Conservation (phyloP, 2,329 filamentous ascomycete genomes). For the Aspergillus brunneoviolaceus region DNA sequence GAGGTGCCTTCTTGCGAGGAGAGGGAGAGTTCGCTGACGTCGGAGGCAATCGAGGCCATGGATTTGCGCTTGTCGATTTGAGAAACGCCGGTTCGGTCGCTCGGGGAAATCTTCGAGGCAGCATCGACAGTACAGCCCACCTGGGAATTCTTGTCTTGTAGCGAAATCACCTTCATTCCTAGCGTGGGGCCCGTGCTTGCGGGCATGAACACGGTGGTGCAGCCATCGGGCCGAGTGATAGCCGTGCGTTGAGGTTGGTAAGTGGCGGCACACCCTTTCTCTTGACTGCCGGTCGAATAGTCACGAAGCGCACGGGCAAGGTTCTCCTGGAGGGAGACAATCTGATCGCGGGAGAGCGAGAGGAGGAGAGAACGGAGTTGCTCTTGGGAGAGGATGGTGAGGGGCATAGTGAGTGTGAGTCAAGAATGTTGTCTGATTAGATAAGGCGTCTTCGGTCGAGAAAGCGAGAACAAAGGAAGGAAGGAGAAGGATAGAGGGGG, state of each 20-base stretch:
- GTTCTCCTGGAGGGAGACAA: slow-evolving; percentile 56
- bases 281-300: slow-evolving; percentile 63
- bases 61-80: slow-evolving; percentile 28
- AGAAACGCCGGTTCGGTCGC: not conserved
- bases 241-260: slow-evolving; percentile 63
- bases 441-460: not conserved
- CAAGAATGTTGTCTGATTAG: not conserved
- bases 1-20: slow-evolving; percentile 32
- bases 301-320: slow-evolving; percentile 62
- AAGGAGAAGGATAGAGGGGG: not conserved
- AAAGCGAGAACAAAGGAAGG: not conserved
- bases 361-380: slow-evolving; percentile 58
- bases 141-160: slow-evolving; percentile 38
- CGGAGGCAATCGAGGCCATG: slow-evolving; percentile 36
- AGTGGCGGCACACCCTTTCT: slow-evolving; percentile 57
- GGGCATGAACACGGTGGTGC: slow-evolving; percentile 67
- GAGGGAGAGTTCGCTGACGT: slow-evolving; percentile 36
- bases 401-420: slow-evolving; percentile 49
- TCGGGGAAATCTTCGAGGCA: slow-evolving; percentile 17
- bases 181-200: slow-evolving; percentile 59
- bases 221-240: slow-evolving; percentile 60
- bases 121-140: slow-evolving; percentile 37
- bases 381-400: slow-evolving; percentile 59
- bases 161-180: slow-evolving; percentile 65
- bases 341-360: slow-evolving; percentile 57